Percentiles rank a stretch among this genome's conserved stretches.
Evolutionary conservation across 805 yeast species (phyloP).

Genomic region (Yarrowia osloensis): DNA sequence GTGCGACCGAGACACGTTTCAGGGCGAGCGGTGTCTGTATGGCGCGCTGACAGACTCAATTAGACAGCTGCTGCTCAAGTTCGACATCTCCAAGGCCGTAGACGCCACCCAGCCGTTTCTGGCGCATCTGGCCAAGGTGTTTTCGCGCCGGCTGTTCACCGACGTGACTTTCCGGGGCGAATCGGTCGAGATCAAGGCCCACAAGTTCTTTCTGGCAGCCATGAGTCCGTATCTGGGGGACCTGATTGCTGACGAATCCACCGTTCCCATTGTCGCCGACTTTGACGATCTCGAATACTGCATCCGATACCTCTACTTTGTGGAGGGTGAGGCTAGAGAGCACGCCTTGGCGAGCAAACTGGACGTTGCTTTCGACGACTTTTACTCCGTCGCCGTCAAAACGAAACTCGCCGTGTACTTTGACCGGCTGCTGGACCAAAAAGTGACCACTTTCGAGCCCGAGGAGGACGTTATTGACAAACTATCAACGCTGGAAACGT

Average conservation of each 20-base stretch:
- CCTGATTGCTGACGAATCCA: not conserved
- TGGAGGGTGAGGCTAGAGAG: not conserved
- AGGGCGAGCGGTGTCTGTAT: slow-evolving; percentile 75
- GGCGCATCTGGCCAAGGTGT: slow-evolving; percentile 59
- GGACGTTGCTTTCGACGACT: slow-evolving; percentile 3
- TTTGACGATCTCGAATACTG: slow-evolving; percentile 15
- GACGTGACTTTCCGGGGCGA: not conserved
- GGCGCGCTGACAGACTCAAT: slow-evolving; percentile 75
- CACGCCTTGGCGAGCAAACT: not conserved
- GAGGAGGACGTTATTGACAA: not conserved
- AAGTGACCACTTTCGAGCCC: not conserved
- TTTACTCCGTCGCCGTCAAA: slow-evolving; percentile 1
- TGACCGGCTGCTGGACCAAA: not conserved
- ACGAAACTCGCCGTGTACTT: slow-evolving; percentile 12
- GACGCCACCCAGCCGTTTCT: slow-evolving; percentile 74
- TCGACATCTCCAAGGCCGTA: slow-evolving; percentile 66
- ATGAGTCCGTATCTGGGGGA: slow-evolving; percentile 37
- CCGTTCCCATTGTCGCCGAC: not conserved
- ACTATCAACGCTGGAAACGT: not conserved
- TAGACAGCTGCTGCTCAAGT: slow-evolving; percentile 56
- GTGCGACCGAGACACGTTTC: slow-evolving; percentile 79
- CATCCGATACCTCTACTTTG: slow-evolving; percentile 12
- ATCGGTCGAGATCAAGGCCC: slow-evolving; percentile 33
- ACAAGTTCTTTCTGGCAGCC: slow-evolving; percentile 38
- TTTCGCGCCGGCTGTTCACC: not conserved